Percentiles rank a stretch among this genome's conserved stretches.
phyloP scores from a whole-genome alignment of 164 flowering plant species.

The Stephania yunnanensis region DNA sequence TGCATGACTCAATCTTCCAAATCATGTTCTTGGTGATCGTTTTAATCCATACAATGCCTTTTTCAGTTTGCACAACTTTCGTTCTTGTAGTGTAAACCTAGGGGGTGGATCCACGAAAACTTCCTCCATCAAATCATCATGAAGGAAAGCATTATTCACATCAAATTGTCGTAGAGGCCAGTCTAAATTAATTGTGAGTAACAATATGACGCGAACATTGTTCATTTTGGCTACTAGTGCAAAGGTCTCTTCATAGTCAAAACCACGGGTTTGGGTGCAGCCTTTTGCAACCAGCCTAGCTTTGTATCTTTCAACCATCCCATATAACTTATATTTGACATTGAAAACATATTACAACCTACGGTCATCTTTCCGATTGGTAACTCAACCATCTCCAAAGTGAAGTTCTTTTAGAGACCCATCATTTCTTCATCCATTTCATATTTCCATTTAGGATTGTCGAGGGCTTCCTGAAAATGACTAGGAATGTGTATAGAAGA shows the following conservation, averaged over 20 bases:
- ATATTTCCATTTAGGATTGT: background rate
- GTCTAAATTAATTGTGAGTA: background rate
- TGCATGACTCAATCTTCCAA: background rate
- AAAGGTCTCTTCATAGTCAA: background rate
- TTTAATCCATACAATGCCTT: background rate
- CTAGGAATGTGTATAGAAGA: background rate
- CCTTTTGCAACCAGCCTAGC: background rate
- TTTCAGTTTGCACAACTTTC: background rate
- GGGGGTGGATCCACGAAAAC: background rate
- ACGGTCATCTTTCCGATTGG: background rate
- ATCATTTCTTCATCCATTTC: background rate
- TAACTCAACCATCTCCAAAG: background rate
- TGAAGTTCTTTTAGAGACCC: background rate
- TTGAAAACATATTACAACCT: no score
- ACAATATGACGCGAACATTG: background rate
- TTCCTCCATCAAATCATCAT: background rate
- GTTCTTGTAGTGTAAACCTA: background rate
- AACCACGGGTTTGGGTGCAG: background rate
- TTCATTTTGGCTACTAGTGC: background rate
- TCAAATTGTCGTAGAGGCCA: conserved; percentile 3
- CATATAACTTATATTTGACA: background rate
- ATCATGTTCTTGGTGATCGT: conserved; percentile 4
- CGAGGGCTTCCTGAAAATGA: background rate
- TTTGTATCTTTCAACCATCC: background rate
- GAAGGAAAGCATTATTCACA: background rate